Percentiles rank a stretch among this genome's conserved stretches.
Conservation (phyloP, 495 filamentous ascomycete species). For the Neurospora discreta region DNA sequence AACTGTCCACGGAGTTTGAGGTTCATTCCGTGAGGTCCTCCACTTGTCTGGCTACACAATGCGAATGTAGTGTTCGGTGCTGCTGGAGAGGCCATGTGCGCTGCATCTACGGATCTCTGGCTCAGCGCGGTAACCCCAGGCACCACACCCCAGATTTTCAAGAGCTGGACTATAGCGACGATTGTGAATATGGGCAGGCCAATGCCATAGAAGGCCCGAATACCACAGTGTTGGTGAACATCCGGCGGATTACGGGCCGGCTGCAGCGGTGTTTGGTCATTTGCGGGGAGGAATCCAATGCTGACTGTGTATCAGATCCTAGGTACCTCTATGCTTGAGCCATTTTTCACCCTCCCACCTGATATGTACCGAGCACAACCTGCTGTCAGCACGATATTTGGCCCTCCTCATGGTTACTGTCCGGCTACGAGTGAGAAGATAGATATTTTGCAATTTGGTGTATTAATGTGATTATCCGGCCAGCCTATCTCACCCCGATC, state of each 20-base stretch:
- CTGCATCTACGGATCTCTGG: not conserved
- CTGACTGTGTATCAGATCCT: not conserved
- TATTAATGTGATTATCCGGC: not conserved
- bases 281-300: not conserved
- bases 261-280: not conserved
- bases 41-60: not conserved
- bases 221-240: not conserved
- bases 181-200: not conserved
- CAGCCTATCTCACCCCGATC: not conserved
- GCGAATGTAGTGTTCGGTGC: not conserved
- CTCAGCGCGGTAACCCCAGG: not conserved
- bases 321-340: not conserved
- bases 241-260: not conserved
- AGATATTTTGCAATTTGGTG: not conserved
- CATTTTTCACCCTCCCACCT: not conserved
- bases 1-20: not conserved
- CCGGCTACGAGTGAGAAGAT: not conserved
- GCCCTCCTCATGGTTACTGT: not conserved
- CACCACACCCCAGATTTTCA: not conserved
- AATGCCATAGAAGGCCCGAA: slow-evolving; percentile 6
- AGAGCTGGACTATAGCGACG: not conserved
- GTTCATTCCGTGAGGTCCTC: not conserved
- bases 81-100: not conserved
- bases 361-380: not conserved
- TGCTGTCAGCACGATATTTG: not conserved